Conservation (phyloP, 2,329 filamentous ascomycete species). For the Exophiala bonariae region DNA sequence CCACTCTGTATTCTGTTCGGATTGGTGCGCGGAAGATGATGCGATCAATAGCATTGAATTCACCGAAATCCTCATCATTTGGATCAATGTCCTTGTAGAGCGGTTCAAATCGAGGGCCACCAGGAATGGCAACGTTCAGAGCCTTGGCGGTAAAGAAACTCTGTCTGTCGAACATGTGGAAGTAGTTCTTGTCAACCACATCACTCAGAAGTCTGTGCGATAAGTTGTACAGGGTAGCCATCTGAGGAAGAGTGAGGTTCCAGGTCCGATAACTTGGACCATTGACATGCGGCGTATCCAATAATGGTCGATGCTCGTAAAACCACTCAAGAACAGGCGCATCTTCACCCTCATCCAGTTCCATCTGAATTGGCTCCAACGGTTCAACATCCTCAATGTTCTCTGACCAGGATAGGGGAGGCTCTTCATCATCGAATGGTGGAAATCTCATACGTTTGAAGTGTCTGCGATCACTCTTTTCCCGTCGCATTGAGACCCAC, state of each 20-base stretch:
- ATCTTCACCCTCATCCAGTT: constrained; percentile 92
- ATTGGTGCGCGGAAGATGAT: constrained; percentile 98
- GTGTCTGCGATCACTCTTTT: constrained; percentile 91
- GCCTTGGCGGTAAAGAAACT: constrained; percentile 96
- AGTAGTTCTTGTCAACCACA: constrained; percentile 94
- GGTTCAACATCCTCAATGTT: constrained; percentile 99
- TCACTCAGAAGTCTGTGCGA: constrained; percentile 90
- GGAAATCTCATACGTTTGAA: constrained; percentile 99
- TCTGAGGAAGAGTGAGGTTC: constrained; percentile 91
- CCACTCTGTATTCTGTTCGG: constrained; percentile 91
- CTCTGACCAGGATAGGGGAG: constrained; percentile 94
- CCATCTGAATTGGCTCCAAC: constrained; percentile 96
- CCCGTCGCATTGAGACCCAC: constrained; percentile 98
- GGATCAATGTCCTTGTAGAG: constrained; percentile 98
- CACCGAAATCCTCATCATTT: constrained; percentile 98
- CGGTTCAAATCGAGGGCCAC: constrained; percentile 93
- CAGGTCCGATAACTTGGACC: constrained; percentile 95
- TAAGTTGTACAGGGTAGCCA: constrained; percentile 91
- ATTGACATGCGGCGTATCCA: constrained; percentile 92
- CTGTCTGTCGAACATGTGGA: constrained; percentile 93
- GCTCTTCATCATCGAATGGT: constrained; percentile 97
- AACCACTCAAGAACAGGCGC: constrained; percentile 93
- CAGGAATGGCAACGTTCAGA: constrained; percentile 94
- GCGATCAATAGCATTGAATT: constrained; percentile 98
- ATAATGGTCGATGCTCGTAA: constrained; percentile 87